phyloP scores from a whole-genome alignment of 768 basidiomycete species.

The Pisolithus microcarpus region DNA sequence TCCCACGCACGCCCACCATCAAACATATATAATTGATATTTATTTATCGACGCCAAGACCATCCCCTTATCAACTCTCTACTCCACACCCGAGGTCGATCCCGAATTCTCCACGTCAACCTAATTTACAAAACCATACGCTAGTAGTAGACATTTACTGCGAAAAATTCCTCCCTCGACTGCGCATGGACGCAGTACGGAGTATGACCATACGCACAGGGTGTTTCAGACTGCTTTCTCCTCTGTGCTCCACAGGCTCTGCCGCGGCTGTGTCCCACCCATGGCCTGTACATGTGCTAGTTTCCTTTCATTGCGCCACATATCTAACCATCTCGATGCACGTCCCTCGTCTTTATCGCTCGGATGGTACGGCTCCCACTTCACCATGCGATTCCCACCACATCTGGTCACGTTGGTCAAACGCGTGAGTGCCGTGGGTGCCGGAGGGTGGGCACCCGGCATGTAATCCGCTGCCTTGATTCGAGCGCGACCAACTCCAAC shows the following conservation, averaged over 20 bases:
- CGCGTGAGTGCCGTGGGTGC: conserved; percentile 39
- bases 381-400: conserved; percentile 1
- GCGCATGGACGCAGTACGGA: conserved; percentile 33
- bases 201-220: too few relatives aligned
- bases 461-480: conserved; percentile 65
- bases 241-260: conserved; percentile 17
- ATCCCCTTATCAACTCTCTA: too few relatives aligned
- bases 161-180: too few relatives aligned
- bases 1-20: too few relatives aligned
- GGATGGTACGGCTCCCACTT: not conserved
- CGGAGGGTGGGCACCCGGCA: conserved; percentile 47
- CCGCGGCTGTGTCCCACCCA: conserved; percentile 12
- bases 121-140: too few relatives aligned
- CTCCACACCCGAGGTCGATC: too few relatives aligned
- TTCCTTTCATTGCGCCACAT: conserved; percentile 14
- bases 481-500: conserved; percentile 48
- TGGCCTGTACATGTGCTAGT: conserved; percentile 26
- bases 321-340: conserved; percentile 4
- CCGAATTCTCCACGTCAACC: too few relatives aligned
- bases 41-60: too few relatives aligned
- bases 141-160: too few relatives aligned
- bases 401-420: conserved; percentile 26
- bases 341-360: too few relatives aligned
- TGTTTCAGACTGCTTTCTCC: conserved; percentile 41
- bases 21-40: too few relatives aligned